Conservation (phyloP, 164 flowering plant genomes). For the Macadamia tetraphylla region DNA sequence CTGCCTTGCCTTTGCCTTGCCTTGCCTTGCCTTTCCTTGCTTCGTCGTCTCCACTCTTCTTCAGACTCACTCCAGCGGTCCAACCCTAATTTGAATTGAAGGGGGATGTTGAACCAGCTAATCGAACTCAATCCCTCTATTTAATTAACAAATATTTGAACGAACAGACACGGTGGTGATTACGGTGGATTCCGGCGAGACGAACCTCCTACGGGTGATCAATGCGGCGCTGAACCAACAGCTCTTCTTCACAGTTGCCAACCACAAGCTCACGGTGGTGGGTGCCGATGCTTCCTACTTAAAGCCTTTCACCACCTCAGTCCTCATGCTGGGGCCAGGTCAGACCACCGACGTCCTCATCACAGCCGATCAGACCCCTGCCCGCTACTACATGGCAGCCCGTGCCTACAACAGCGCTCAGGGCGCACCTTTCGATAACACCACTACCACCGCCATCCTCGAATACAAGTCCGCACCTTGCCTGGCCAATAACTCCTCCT, state of each 20-base stretch:
- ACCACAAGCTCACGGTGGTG: conserved; percentile 27
- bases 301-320: conserved; percentile 27
- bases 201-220: conserved; percentile 25
- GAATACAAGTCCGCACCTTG: conserved; percentile 8
- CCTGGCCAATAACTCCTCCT: neutral
- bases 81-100: no score
- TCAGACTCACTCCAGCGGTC: no score
- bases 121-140: no score
- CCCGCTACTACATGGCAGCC: conserved; percentile 28
- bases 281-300: conserved; percentile 29
- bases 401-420: conserved; percentile 28
- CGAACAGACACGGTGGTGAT: conserved; percentile 52
- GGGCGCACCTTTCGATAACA: conserved; percentile 26
- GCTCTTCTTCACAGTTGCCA: conserved; percentile 29
- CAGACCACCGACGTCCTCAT: conserved; percentile 36
- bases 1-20: no score
- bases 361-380: conserved; percentile 20
- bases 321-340: conserved; percentile 31
- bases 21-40: no score
- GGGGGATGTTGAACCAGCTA: no score
- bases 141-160: neutral
- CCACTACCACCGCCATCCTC: conserved; percentile 22
- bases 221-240: conserved; percentile 29
- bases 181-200: conserved; percentile 43
- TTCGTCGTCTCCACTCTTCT: no score